A percentile compares a stretch with the other conserved stretches of the same genome.
phyloP scores from a whole-genome alignment of 202 grass and related monocot species.

The Saccharum hybrid region DNA sequence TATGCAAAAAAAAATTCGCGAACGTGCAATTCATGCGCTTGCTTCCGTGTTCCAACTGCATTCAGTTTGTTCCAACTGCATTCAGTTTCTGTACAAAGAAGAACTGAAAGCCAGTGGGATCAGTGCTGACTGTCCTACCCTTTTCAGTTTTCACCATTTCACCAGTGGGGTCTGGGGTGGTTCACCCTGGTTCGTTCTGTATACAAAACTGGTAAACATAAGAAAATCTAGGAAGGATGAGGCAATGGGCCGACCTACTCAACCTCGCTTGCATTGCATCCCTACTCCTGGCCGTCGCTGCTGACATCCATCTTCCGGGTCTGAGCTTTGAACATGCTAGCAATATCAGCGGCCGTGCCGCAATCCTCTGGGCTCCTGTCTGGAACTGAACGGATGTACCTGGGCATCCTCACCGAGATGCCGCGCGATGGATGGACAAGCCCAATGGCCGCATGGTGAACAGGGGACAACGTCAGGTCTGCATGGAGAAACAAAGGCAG shows the following conservation, averaged over 20 bases:
- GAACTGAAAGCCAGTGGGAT: not conserved
- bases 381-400: slow-evolving; percentile 60
- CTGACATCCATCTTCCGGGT: slow-evolving; percentile 74
- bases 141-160: not conserved
- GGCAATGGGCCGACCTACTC: not conserved
- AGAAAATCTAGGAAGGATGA: not conserved
- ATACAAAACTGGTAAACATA: not conserved
- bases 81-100: slow-evolving; percentile 40
- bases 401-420: slow-evolving; percentile 86
- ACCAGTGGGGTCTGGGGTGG: not conserved
- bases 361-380: slow-evolving; percentile 78
- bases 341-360: slow-evolving; percentile 67
- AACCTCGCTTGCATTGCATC: not conserved
- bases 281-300: slow-evolving; percentile 31
- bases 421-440: slow-evolving; percentile 82
- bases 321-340: slow-evolving; percentile 74
- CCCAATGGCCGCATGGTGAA: slow-evolving; percentile 80
- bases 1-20: not conserved
- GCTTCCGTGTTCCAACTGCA: too few relatives aligned
- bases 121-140: not conserved
- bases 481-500: slow-evolving; percentile 5
- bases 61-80: slow-evolving; percentile 32
- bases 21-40: not conserved
- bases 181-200: not conserved
- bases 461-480: slow-evolving; percentile 86